Evolutionary conservation across 176 grass and related monocot genomes (phyloP), one percentile per base, ranked within the genome.

Genomic region (Puccinellia tenuiflora): DNA sequence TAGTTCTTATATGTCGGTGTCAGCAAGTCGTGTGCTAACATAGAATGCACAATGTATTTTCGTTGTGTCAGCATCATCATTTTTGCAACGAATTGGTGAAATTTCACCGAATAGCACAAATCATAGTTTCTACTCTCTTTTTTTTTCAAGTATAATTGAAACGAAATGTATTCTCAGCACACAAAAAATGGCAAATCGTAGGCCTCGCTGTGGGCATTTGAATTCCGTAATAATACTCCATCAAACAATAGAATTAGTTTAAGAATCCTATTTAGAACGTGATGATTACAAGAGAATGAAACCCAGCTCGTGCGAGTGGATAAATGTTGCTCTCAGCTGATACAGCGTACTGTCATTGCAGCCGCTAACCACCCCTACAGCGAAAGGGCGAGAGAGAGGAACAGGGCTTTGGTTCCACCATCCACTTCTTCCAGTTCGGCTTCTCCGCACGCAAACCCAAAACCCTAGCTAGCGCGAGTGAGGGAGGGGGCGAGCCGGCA

Each of bases 391-490:
- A 15, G 35, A 40, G 67, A 68, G 37, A 22, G n/a, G 20, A 21
- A 11, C 10, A 69, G 16, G 79, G 55, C 81, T 75, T 76, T 57
- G 76, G 65, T 42, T 64, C 73, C 64, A 31, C 54, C 82, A 73
- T 75, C 81, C 63, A 66, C 63, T n/a, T 14, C 10, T 28, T 24
- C 22, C 69, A 4, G 22, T 57, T 34, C 67, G 7, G 46, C 60
- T 34, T 35, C 15, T 38, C 38, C 46, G 2, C 74, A 51, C 74
- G 80, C 74, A 47, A 62, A 45, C 83, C 56, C 39, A 84, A 88
- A 86, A 86, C 88, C 83, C 88, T 90, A 90, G 88, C 88, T 89
- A 89, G 88, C 61, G 42, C 65, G 39, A 71, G n/a, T n/a, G n/a
- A n/a, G n/a, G n/a, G n/a, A n/a, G n/a, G 15, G 57, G 5, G 28